Evolutionary conservation across 2,329 filamentous ascomycete species (phyloP), one percentile per base, ranked within the genome.

Genomic region (Tolypocladium nubicola): DNA sequence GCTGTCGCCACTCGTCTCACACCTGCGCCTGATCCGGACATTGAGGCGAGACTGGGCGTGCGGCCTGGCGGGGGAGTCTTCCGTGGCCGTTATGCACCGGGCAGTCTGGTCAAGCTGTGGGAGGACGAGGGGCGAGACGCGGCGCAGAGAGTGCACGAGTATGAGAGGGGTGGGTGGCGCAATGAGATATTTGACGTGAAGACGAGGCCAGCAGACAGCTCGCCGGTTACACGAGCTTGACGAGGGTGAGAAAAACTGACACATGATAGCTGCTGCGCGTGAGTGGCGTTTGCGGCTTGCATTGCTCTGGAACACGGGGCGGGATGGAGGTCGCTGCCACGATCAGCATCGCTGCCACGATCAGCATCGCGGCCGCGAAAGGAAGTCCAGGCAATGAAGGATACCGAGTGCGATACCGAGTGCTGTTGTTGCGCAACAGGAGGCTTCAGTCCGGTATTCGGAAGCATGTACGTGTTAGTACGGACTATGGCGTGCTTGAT

Each of bases 31-130:
- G 86, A 94, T 68, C 86, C 89, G 1, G 89, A 96, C 68, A 64
- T 95, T 1, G 87, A 94, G 61, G 79, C 86, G 1, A 77, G 88
- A 2, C 75, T 95, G 19, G 90, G 90, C 1, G 75, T 96, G 11
- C 80, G 81, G 30, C 76, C 77, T 8, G 77, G 78, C 3, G 57
- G 64, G 4, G 81, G 80, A 13, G 75, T 93, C 0, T 97, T 97
- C 76, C 84, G 85, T 63, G 89, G 88, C 4, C 82, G 90, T 1
- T 97, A 96, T 73, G 87, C 93, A 1, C 93, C 93, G 0, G 92
- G 90, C 0, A 96, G 91, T 70, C 76, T 97, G 33, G 88, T 94
- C 55, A 91, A 89, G 73, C 72, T 96, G n/a, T 96, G 90, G 90
- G 83, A 93, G 62, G 86, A 91, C 62, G 88, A 96, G 72, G 90